phyloP scores from a whole-genome alignment of 2,329 filamentous ascomycete genomes.

The Tolypocladium cylindrosporum region DNA sequence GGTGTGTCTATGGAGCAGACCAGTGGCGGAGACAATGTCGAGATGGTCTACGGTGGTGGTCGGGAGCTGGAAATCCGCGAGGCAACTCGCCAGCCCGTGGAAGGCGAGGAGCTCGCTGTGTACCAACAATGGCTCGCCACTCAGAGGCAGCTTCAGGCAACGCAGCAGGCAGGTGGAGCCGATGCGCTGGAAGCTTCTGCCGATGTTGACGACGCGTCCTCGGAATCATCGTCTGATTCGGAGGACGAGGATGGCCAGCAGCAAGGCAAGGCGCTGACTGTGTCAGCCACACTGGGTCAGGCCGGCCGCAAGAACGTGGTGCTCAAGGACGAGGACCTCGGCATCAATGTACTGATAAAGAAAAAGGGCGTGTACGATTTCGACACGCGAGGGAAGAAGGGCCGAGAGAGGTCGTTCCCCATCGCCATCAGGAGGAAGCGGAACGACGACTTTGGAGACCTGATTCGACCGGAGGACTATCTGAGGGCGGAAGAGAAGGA shows the following conservation, averaged over 20 bases:
- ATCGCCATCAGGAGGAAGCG: slow-evolving; percentile 70
- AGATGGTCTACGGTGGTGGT: slow-evolving; percentile 57
- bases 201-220: slow-evolving; percentile 75
- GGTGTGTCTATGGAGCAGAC: slow-evolving; percentile 50
- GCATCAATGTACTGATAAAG: slow-evolving; percentile 81
- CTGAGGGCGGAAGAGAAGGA: slow-evolving; percentile 87
- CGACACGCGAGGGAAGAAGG: slow-evolving; percentile 83
- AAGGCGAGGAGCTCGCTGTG: slow-evolving; percentile 64
- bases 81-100: slow-evolving; percentile 53
- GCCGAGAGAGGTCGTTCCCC: slow-evolving; percentile 86
- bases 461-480: slow-evolving; percentile 90
- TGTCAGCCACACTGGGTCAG: slow-evolving; percentile 76
- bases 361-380: slow-evolving; percentile 90
- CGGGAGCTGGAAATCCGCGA: slow-evolving; percentile 51
- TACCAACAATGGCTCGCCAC: slow-evolving; percentile 93
- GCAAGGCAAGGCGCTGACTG: slow-evolving; percentile 84
- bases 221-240: slow-evolving; percentile 75
- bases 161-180: slow-evolving; percentile 59
- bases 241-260: slow-evolving; percentile 86
- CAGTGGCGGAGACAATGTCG: slow-evolving; percentile 45
- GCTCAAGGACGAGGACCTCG: slow-evolving; percentile 80
- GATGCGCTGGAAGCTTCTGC: slow-evolving; percentile 58
- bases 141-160: slow-evolving; percentile 77
- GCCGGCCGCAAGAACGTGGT: slow-evolving; percentile 77
- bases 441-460: slow-evolving; percentile 84